phyloP scores from a whole-genome alignment of 345 rosid species.

The Geranium brycei region DNA sequence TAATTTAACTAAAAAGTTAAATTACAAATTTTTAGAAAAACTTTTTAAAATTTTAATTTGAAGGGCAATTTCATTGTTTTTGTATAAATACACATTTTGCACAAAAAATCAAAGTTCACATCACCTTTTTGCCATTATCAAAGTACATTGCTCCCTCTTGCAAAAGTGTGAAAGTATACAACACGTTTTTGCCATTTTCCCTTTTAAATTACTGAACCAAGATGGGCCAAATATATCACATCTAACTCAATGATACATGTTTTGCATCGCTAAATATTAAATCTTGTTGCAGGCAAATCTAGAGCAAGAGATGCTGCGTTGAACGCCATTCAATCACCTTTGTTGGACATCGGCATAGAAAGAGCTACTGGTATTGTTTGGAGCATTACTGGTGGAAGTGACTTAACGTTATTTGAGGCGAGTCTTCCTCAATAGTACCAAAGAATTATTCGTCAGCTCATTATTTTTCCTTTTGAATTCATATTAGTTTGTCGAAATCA shows the following conservation, averaged over 20 bases:
- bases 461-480: neutral
- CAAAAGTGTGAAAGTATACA: too few relatives aligned
- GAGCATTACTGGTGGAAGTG: conserved; percentile 97
- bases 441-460: neutral
- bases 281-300: conserved; percentile 48
- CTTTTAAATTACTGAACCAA: too few relatives aligned
- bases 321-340: conserved; percentile 92
- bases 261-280: neutral
- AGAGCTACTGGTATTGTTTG: conserved; percentile 98
- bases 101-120: too few relatives aligned
- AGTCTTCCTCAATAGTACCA: conserved; percentile 2
- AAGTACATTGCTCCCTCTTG: too few relatives aligned
- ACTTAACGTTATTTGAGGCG: conserved; percentile 85
- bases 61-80: too few relatives aligned
- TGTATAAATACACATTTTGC: too few relatives aligned
- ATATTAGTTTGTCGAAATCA: neutral
- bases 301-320: conserved; percentile 99
- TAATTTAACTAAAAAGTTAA: too few relatives aligned
- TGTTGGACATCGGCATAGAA: conserved; percentile 88
- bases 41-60: too few relatives aligned
- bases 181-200: too few relatives aligned
- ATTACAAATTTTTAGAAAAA: too few relatives aligned
- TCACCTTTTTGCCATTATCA: too few relatives aligned
- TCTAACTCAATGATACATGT: neutral
- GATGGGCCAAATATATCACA: too few relatives aligned